Base-by-base conservation (phyloP, 441 rosid species). In the Biscutella laevigata region DNA sequence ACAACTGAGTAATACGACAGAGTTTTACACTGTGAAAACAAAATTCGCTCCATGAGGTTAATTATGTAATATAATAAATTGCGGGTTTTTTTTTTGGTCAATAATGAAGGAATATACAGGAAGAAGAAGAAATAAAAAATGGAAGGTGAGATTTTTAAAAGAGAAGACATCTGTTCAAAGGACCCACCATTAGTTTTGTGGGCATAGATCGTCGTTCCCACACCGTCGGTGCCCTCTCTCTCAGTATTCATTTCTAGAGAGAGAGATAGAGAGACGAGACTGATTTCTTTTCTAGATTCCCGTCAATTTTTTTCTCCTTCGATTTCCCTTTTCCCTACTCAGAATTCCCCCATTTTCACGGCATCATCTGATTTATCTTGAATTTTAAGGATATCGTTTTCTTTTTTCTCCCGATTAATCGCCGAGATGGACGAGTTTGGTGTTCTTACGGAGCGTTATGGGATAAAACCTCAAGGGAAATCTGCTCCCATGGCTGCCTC, bases 391-490 rank as follows among this genome's bases (percentile, higher is more conserved):
- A 4, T 34, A 30, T 39, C 24, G 33, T 11, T 30, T 25, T 26
- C 5, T 20, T 21, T n/a, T 22, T 38, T 11, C 4, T 4, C 7
- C 52, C 33, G 64, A 40, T 43, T 10, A 17, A 51, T 51, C 45
- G 4, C 8, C 22, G 49, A 42, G 19, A 84, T 90, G 98, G 98
- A 91, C 41, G 84, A 82, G 47, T 88, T 91, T 45, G 87, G 91
- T 28, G 84, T 80, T 14, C 71, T 88, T n/a, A 88, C 98, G 38
- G 86, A 88, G 74, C 76, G 82, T 8, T 88, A 64, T 33, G 94
- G 98, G 52, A 58, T 91, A 8, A 91, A 88, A 55, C 84, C 86
- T 3, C 96, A 85, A 64, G 94, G 94, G 0, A 88, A 85, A 77
- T 80, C 95, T 29, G 81, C 91, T 66, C 95, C 96, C 0, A 88